A percentile compares a stretch with the other conserved stretches of the same genome.
Evolutionary conservation across 2,329 filamentous ascomycete genomes (phyloP).

Genomic region (Fusarium pininemorale): DNA sequence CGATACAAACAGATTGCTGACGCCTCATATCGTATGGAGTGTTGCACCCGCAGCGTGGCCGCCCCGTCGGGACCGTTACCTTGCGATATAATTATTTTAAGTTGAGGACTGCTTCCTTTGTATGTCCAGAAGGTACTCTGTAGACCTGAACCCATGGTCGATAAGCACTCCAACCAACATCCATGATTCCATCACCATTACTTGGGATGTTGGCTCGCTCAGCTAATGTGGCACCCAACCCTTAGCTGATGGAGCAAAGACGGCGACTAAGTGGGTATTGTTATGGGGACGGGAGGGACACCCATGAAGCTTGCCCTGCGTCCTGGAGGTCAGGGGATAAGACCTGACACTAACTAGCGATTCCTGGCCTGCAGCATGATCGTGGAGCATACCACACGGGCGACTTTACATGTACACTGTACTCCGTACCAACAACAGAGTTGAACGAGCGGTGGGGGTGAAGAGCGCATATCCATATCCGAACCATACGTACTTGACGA

Average conservation of each 20-base stretch:
- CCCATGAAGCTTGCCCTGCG: conserved; percentile 14
- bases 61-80: neutral
- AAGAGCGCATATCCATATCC: conserved; percentile 13
- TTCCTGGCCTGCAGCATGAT: conserved; percentile 12
- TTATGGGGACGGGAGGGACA: conserved; percentile 30
- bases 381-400: conserved; percentile 4
- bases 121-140: neutral
- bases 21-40: conserved; percentile 23
- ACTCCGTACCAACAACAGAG: conserved; percentile 9
- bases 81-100: neutral
- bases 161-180: conserved; percentile 10
- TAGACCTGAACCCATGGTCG: neutral
- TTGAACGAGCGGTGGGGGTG: conserved; percentile 21
- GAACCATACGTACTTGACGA: conserved; percentile 2
- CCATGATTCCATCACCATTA: neutral
- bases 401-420: conserved; percentile 26
- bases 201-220: conserved; percentile 14
- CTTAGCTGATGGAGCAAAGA: conserved; percentile 29
- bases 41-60: conserved; percentile 22
- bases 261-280: conserved; percentile 26
- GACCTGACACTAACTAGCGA: conserved; percentile 18
- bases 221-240: conserved; percentile 17
- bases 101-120: neutral
- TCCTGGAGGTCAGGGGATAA: conserved; percentile 16
- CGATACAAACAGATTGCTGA: conserved; percentile 6